phyloP scores from a whole-genome alignment of 2,329 filamentous ascomycete species.

The Aspergillus sp. region DNA sequence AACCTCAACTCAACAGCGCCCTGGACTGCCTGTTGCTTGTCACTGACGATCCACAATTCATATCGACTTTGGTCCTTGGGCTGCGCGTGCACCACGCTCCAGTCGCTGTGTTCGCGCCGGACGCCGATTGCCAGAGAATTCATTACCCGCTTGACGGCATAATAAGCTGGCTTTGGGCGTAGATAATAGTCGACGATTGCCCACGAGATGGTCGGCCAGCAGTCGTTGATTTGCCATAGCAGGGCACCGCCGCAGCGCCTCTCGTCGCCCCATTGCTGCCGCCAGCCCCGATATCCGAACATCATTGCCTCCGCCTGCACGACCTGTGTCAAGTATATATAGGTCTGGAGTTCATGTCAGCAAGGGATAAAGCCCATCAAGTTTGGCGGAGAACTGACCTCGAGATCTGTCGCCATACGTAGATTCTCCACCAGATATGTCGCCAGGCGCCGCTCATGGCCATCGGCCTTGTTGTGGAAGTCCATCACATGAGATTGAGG shows the following conservation, averaged over 20 bases:
- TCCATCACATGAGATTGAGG: slow-evolving; percentile 64
- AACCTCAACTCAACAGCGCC: slow-evolving; percentile 46
- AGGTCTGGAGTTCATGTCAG: slow-evolving; percentile 31
- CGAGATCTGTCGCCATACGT: slow-evolving; percentile 55
- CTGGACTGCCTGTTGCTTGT: slow-evolving; percentile 29
- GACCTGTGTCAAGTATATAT: slow-evolving; percentile 66
- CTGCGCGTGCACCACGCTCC: slow-evolving; percentile 59
- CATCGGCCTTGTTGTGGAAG: slow-evolving; percentile 53
- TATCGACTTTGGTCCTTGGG: slow-evolving; percentile 52
- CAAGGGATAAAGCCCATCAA: fast-evolving
- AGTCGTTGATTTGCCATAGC: slow-evolving; percentile 51
- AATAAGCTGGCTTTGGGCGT: slow-evolving; percentile 63
- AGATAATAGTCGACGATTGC: slow-evolving; percentile 62
- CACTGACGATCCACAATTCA: slow-evolving; percentile 58
- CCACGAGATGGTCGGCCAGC: slow-evolving; percentile 63
- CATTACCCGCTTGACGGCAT: slow-evolving; percentile 58
- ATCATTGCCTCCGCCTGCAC: slow-evolving; percentile 61
- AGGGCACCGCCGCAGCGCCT: slow-evolving; percentile 47
- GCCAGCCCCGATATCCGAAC: slow-evolving; percentile 59
- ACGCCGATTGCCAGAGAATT: slow-evolving; percentile 58
- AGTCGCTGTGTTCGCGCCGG: slow-evolving; percentile 57
- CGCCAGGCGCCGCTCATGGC: background rate
- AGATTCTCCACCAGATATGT: slow-evolving; percentile 42
- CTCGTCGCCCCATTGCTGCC: slow-evolving; percentile 47
- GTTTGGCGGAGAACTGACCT: slow-evolving; percentile 53